Conservation (phyloP, 2,329 filamentous ascomycete genomes). For the Fusarium nematophilum region DNA sequence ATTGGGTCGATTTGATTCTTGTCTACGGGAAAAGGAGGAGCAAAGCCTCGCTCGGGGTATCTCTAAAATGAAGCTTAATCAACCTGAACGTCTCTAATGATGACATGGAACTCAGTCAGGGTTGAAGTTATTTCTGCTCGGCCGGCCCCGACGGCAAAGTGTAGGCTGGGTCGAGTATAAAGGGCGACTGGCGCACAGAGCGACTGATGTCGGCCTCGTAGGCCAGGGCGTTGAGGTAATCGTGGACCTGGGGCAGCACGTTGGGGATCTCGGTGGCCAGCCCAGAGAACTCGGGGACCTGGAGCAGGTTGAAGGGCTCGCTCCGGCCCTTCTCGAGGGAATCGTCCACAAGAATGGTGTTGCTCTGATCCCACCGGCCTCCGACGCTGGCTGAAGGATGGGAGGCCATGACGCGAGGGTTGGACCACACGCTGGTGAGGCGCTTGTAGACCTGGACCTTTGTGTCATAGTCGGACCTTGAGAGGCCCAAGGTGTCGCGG, state of each 20-base stretch:
- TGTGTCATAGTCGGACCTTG: constrained; percentile 68
- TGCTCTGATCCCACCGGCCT: constrained; percentile 78
- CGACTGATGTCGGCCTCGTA: constrained; percentile 70
- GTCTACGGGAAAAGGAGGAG: constrained; percentile 8
- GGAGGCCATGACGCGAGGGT: constrained; percentile 55
- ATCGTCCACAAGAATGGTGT: constrained; percentile 93
- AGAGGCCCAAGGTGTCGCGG: constrained; percentile 80
- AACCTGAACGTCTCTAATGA: not conserved
- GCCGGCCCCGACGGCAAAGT: constrained; percentile 8
- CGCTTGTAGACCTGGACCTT: constrained; percentile 93
- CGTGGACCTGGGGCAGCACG: constrained; percentile 69
- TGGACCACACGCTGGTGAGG: constrained; percentile 77
- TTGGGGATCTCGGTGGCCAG: constrained; percentile 52
- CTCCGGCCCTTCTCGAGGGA: constrained; percentile 80
- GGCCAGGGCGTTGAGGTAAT: constrained; percentile 68
- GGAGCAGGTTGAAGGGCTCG: constrained; percentile 86
- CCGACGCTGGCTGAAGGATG: constrained; percentile 57
- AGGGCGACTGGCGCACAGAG: constrained; percentile 66
- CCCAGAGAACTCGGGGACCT: constrained; percentile 80
- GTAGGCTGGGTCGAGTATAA: constrained; percentile 52
- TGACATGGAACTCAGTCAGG: too few relatives aligned
- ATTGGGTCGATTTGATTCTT: not conserved
- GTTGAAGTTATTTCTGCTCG: too few relatives aligned
- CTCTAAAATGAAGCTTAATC: constrained; percentile 15
- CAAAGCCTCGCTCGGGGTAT: constrained; percentile 32